Evolutionary conservation across 129 eudicot species (phyloP).

Genomic region (Lactuca saligna): DNA sequence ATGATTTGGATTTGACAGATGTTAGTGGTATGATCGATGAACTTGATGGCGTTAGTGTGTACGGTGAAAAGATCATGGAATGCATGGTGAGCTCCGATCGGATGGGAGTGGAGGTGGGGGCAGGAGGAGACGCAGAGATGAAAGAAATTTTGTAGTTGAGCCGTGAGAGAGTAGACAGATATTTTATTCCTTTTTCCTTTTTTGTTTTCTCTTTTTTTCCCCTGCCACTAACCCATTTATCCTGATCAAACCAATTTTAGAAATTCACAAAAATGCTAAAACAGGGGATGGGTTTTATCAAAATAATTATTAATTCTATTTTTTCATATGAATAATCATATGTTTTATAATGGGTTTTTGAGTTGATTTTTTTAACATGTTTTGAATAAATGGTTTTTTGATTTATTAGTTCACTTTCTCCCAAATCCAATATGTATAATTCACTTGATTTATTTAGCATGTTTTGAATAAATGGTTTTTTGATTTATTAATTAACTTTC

Average conservation of each 20-base stretch:
- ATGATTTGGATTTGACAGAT: slow-evolving; percentile 26
- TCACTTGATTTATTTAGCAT: too few species aligned
- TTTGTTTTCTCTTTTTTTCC: slow-evolving; percentile 14
- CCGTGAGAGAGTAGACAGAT: not conserved
- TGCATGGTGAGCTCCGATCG: slow-evolving; percentile 33
- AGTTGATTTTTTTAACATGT: too few species aligned
- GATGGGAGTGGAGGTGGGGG: slow-evolving; percentile 21
- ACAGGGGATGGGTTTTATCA: not conserved
- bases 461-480: too few species aligned
- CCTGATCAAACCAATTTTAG: slow-evolving; percentile 15
- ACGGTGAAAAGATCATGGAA: slow-evolving; percentile 27
- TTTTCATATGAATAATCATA: too few species aligned
- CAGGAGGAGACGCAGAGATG: not conserved
- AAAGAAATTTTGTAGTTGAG: slow-evolving; percentile 17
- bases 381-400: too few species aligned
- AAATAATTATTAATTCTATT: too few species aligned
- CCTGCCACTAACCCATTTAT: slow-evolving; percentile 33
- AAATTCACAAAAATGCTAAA: too few species aligned
- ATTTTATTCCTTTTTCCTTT: not conserved
- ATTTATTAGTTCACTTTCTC: too few species aligned
- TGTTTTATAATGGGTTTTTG: too few species aligned
- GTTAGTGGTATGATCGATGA: slow-evolving; percentile 20
- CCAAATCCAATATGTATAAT: too few species aligned
- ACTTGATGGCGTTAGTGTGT: slow-evolving; percentile 31
- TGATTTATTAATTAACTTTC: too few species aligned